A percentile compares a stretch with the other conserved stretches of the same genome.
These are phyloP conservation scores for Avena sativa DNA, from an alignment of 176 grass and related monocot genomes.

Conservation along the genomic window DNA sequence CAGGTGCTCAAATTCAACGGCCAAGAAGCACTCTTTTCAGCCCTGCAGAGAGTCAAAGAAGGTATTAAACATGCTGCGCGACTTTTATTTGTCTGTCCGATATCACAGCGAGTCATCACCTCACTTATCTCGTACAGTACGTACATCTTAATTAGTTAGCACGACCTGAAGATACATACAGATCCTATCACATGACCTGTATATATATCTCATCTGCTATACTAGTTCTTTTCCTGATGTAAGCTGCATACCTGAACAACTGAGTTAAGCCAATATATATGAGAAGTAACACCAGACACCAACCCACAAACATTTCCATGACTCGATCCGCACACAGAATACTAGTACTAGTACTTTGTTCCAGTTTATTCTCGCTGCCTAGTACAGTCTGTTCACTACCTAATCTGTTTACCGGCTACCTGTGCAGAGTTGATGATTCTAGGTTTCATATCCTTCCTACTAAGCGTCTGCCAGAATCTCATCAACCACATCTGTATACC, in stretches of 20 bases:
- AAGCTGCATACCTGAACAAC: slow-evolving; percentile 2
- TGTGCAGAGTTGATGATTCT: slow-evolving; percentile 77
- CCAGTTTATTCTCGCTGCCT: slow-evolving; percentile 16
- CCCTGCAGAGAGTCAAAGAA: slow-evolving; percentile 66
- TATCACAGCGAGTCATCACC: background rate
- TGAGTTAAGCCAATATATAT: background rate
- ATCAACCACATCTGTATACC: slow-evolving; percentile 65
- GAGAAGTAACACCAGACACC: slow-evolving; percentile 1
- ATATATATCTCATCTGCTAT: background rate
- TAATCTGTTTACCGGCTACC: slow-evolving; percentile 2
- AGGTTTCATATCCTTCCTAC: slow-evolving; percentile 78
- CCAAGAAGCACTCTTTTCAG: slow-evolving; percentile 58
- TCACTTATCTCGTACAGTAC: background rate
- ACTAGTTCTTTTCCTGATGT: background rate
- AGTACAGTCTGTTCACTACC: background rate
- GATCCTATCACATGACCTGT: background rate
- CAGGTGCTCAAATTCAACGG: slow-evolving; percentile 57
- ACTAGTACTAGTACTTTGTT: background rate
- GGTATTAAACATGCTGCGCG: slow-evolving; percentile 36
- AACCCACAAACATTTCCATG: slow-evolving; percentile 3
- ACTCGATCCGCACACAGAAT: background rate
- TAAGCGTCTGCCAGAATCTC: slow-evolving; percentile 60
- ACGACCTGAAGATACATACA: background rate
- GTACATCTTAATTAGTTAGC: background rate
- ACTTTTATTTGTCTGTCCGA: background rate